phyloP scores from a whole-genome alignment of 2,329 filamentous ascomycete genomes.

The Apiospora hydei region DNA sequence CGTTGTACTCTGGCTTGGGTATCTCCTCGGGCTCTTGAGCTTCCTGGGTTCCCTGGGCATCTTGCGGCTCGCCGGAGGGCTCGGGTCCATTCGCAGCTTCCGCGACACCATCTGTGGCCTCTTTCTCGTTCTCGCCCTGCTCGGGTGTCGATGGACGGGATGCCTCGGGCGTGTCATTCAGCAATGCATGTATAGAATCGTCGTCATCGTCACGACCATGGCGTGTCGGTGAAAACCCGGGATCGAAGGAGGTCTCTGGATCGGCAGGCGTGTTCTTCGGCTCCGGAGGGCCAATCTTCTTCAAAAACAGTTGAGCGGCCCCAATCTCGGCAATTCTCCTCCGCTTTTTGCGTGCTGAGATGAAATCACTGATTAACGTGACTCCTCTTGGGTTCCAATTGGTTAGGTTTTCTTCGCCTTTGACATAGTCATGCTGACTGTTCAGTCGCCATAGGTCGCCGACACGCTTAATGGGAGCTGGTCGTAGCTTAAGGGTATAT shows the following conservation, averaged over 20 bases:
- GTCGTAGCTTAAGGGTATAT: constrained; percentile 86
- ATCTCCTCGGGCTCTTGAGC: constrained; percentile 43
- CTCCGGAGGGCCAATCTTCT: constrained; percentile 60
- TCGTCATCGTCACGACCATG: constrained; percentile 49
- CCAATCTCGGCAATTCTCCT: constrained; percentile 82
- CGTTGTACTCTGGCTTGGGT: constrained; percentile 51
- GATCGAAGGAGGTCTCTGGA: constrained; percentile 47
- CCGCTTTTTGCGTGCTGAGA: constrained; percentile 76
- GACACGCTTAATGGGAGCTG: constrained; percentile 87
- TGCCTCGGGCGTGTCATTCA: constrained; percentile 63
- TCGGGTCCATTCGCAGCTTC: constrained; percentile 1
- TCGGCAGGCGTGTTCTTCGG: constrained; percentile 44
- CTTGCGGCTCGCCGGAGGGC: not conserved
- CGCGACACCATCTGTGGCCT: constrained; percentile 19
- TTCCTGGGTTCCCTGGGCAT: constrained; percentile 16
- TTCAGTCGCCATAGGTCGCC: constrained; percentile 97
- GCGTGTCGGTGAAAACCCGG: constrained; percentile 39
- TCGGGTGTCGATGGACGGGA: constrained; percentile 50
- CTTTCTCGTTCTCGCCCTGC: constrained; percentile 24
- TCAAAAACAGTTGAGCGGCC: constrained; percentile 71
- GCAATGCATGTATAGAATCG: constrained; percentile 63
- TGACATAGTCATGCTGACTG: constrained; percentile 93
- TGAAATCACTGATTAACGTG: constrained; percentile 88
- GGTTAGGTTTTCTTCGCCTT: constrained; percentile 86
- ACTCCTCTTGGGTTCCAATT: constrained; percentile 91